Evolutionary conservation across 2,329 filamentous ascomycete genomes (phyloP), one percentile per base, ranked within the genome.

Genomic region (Zymoseptoria brevis): DNA sequence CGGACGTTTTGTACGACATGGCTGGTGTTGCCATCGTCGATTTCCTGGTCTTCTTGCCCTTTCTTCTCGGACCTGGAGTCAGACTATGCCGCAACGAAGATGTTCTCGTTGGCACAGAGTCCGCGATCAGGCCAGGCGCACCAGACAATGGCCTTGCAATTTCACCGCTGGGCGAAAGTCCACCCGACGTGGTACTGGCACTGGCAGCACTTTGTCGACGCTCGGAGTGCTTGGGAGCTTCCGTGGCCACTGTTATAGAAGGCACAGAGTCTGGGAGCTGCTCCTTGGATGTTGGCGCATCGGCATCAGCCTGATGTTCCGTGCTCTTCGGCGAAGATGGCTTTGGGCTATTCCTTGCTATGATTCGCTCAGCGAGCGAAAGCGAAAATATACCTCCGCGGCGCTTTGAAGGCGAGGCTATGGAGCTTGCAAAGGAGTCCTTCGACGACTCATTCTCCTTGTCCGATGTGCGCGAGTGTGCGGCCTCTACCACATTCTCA

Each of bases 61-160:
- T 68, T 62, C 66, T 69, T 11, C 60, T 53, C 8, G 60, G 49
- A 22, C 64, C 63, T 8, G 68, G 64, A 56, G 63, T 72, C 50
- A 65, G 72, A 41, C 72, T 77, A 35, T 70, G 67, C 26, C 68
- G 66, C 22, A 74, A 58, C 6, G 72, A 74, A 26, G 72, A 74
- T 7, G 67, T 72, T 24, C 72, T 60, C 8, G 66, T 66, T 9
- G 72, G 72, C 19, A 74, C 70, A 2, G 71, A 71, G 55, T 73
- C 70, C 2, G 61, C 58, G 41, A 73, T 71, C 6, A 65, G 66
- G 50, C 65, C 67, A n/a, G 64, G 59, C 13, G 35, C 16, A 16
- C 35, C 35, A n/a, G 35, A 45, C 35, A 45, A 6, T 45, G 35
- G 35, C 13, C 35, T 45, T 45, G 5, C 35, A 16, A 7, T 16